Conservation (phyloP, 345 rosid species). For the Citrus inodora region DNA sequence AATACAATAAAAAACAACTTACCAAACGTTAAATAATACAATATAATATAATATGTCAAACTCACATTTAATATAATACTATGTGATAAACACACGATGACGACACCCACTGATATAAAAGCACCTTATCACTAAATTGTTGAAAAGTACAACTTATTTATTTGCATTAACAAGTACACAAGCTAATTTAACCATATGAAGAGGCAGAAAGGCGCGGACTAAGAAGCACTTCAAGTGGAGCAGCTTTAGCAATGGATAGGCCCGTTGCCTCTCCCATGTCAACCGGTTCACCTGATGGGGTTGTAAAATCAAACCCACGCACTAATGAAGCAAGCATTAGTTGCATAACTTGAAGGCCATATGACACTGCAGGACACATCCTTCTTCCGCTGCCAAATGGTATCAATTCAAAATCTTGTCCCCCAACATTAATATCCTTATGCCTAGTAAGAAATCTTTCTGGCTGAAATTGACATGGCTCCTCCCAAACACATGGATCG, state of each 20-base stretch:
- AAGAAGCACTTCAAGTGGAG: not conserved
- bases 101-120: no score
- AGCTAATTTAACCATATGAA: not conserved
- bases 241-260: not conserved
- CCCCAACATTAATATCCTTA: not conserved
- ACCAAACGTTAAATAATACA: no score
- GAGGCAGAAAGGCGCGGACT: not conserved
- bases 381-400: not conserved
- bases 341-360: not conserved
- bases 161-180: not conserved
- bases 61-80: no score
- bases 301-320: not conserved
- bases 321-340: not conserved
- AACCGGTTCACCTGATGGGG: not conserved
- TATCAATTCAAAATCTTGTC: not conserved
- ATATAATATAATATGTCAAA: no score
- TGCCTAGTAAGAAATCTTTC: not conserved
- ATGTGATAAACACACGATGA: no score
- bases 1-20: no score
- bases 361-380: not conserved
- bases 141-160: not conserved
- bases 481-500: not conserved
- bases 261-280: not conserved
- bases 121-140: not conserved
- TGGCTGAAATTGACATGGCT: not conserved